phyloP scores from a whole-genome alignment of 345 rosid genomes.

The Populus simonii region DNA sequence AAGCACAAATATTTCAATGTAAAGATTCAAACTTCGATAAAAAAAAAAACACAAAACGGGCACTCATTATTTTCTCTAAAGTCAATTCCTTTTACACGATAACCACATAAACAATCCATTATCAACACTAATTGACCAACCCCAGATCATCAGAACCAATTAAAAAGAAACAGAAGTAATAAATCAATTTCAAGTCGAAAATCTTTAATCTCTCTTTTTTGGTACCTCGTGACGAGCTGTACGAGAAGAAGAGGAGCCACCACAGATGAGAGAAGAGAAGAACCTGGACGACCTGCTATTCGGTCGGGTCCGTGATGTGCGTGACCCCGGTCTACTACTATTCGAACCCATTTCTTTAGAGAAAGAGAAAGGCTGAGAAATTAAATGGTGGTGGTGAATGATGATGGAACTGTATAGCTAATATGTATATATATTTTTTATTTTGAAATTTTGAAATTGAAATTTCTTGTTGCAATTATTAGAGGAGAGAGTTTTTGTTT shows the following conservation, averaged over 20 bases:
- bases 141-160: constrained; percentile 4
- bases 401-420: not conserved
- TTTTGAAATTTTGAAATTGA: too few species aligned
- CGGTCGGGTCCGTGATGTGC: constrained; percentile 27
- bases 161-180: not conserved
- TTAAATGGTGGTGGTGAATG: not conserved
- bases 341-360: constrained; percentile 46
- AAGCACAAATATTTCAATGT: not conserved
- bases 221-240: constrained; percentile 40
- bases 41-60: not conserved
- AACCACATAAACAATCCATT: not conserved
- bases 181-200: too few species aligned
- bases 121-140: not conserved
- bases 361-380: not conserved
- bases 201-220: not conserved
- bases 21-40: not conserved
- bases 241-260: constrained; percentile 47
- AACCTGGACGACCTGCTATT: constrained; percentile 31
- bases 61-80: not conserved
- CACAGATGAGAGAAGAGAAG: constrained; percentile 44
- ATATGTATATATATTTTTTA: too few species aligned
- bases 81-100: not conserved
- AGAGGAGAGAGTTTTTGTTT: not conserved
- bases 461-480: too few species aligned
- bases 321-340: constrained; percentile 42